phyloP scores from a whole-genome alignment of 176 grass and related monocot genomes.

The Oryza australiensis region DNA sequence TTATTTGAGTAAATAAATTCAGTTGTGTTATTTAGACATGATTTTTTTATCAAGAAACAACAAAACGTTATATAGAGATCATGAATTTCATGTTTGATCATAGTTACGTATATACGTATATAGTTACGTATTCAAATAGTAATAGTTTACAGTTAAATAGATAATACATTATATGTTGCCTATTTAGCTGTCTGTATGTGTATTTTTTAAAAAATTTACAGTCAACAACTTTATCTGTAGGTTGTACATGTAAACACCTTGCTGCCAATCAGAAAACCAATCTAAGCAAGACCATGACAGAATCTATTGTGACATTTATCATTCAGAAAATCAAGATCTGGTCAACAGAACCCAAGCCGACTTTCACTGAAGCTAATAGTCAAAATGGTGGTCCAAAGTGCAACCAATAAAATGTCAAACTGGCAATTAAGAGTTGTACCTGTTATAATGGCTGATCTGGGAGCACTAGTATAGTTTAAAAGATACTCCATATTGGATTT shows the following conservation, averaged over 20 bases:
- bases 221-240: no score
- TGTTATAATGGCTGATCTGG: conserved; percentile 44
- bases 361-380: conserved; percentile 28
- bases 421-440: conserved; percentile 54
- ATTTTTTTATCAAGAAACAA: no score
- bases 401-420: conserved; percentile 29
- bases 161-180: no score
- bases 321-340: conserved; percentile 31
- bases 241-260: conserved; percentile 36
- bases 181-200: no score
- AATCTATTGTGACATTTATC: conserved; percentile 13
- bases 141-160: no score
- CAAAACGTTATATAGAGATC: no score
- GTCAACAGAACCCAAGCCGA: conserved; percentile 39
- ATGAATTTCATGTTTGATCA: no score
- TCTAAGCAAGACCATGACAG: conserved; percentile 35
- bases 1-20: no score
- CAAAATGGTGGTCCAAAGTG: conserved; percentile 48
- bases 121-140: no score
- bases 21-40: no score
- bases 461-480: conserved; percentile 24
- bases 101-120: no score
- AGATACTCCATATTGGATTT: conserved; percentile 26
- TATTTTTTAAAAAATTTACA: no score
- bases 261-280: conserved; percentile 9